Evolutionary conservation across 1,139 yeast genomes (phyloP), one percentile per base, ranked within the genome.

Genomic region (Meyerozyma elateridarum): DNA sequence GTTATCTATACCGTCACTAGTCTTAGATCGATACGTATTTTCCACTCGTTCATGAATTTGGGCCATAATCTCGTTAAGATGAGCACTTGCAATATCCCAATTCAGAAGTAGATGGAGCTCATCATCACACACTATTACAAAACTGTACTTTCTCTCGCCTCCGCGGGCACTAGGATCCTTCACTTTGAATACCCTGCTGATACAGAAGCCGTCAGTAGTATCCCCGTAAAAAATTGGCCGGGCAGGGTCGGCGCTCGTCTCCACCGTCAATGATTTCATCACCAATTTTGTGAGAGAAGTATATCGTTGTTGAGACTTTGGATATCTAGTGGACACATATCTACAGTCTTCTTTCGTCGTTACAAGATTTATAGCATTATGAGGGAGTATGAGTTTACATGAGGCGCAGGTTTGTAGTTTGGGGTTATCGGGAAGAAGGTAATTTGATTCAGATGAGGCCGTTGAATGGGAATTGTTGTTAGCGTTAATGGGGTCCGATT

Each of bases 201-300:
- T 57, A 25, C 89, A 79, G 41, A 78, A 75, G 0, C 95, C 95
- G 40, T 77, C 70, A 3, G 63, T 51, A 6, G 74, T 70, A 46
- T 85, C 94, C 2, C 88, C 88, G 46, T 79, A 79, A 47, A 80
- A 73, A 49, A 83, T 61, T 0, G 94, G 91, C 34, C 77, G 72
- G 20, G 74, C 62, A 31, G 76, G 74, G 43, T 81, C 85, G 14
- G 79, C 69, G 11, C 77, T 70, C 3, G 88, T 76, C 49, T 85
- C 94, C 21, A 83, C 85, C 1, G 89, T 79, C 22, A 85, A 64
- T 15, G 80, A 69, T 43, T 78, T 75, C 71, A 78, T 71, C 18
- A 78, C 76, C 13, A 79, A 61, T 45, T 77, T 81, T 19, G 80
- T 64, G 20, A 79, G 51, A 5, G 79, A 65, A n/a, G 73, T 61